Conservation (phyloP, 2,329 filamentous ascomycete species). For the Cytospora paraplurivora region DNA sequence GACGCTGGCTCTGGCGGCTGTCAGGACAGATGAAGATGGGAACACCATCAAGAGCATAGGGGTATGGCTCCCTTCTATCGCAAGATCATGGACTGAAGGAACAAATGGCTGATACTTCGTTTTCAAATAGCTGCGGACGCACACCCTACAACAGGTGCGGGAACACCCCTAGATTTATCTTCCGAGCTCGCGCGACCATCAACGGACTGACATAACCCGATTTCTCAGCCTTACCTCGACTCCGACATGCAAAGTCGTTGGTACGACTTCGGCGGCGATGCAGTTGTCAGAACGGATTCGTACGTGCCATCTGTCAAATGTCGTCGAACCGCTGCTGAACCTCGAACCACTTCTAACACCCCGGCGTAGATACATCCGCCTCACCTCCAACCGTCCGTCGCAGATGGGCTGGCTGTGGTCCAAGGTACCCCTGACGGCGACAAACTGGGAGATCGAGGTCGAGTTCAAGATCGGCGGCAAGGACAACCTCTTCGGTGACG, state of each 20-base stretch:
- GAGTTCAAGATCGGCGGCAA: slow-evolving; percentile 93
- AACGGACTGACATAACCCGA: slow-evolving; percentile 26
- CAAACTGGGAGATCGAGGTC: slow-evolving; percentile 97
- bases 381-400: slow-evolving; percentile 87
- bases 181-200: slow-evolving; percentile 27
- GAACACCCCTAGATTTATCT: slow-evolving; percentile 27
- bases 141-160: slow-evolving; percentile 78
- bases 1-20: slow-evolving; percentile 51
- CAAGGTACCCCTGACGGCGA: slow-evolving; percentile 89
- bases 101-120: slow-evolving; percentile 15
- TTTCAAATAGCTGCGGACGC: slow-evolving; percentile 72
- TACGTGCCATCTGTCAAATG: slow-evolving; percentile 44
- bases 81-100: not conserved
- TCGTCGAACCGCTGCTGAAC: not conserved
- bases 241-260: slow-evolving; percentile 97
- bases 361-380: slow-evolving; percentile 75
- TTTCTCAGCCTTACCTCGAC: slow-evolving; percentile 83
- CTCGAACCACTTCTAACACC: slow-evolving; percentile 14
- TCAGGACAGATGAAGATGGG: slow-evolving; percentile 47
- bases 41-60: slow-evolving; percentile 52
- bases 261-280: slow-evolving; percentile 98
- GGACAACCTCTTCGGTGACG: slow-evolving; percentile 90
- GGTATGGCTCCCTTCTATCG: slow-evolving; percentile 40
- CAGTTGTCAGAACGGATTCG: slow-evolving; percentile 75
- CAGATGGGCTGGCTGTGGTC: slow-evolving; percentile 94